A percentile compares a stretch with the other conserved stretches of the same genome.
Evolutionary conservation across 1,284 basidiomycete species (phyloP).

Genomic region (Fomitiporia mediterranea): DNA sequence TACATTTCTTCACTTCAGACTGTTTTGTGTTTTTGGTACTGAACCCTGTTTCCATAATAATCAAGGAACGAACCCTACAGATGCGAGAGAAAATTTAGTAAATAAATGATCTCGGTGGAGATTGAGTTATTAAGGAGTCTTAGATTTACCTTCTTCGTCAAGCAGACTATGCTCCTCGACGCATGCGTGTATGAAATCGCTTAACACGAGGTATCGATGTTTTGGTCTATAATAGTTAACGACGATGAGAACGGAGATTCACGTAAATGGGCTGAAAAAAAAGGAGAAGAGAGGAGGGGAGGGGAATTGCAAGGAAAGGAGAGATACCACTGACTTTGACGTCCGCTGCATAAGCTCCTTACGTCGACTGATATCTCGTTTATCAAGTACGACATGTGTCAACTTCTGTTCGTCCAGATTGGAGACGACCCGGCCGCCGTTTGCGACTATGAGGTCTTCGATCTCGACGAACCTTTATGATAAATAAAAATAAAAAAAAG

Average conservation of each 20-base stretch:
- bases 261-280: neutral
- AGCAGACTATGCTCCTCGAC: constrained; percentile 76
- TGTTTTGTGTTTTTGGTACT: no score
- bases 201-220: constrained; percentile 70
- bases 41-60: no score
- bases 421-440: constrained; percentile 66
- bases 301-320: neutral
- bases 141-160: constrained; percentile 66
- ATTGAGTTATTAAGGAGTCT: neutral
- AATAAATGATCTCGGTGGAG: neutral
- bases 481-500: no score
- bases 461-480: constrained; percentile 52
- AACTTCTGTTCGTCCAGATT: constrained; percentile 69
- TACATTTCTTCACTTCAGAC: no score
- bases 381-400: constrained; percentile 82
- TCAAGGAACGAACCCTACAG: constrained; percentile 11
- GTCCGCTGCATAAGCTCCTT: constrained; percentile 65
- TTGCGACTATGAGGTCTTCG: constrained; percentile 47
- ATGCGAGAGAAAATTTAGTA: neutral
- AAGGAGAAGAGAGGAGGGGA: neutral
- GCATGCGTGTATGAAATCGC: constrained; percentile 73
- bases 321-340: constrained; percentile 51
- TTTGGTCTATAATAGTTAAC: constrained; percentile 53
- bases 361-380: constrained; percentile 67
- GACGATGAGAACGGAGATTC: neutral